Base-by-base conservation (phyloP, 768 basidiomycete genomes). In the Bullera alba region DNA sequence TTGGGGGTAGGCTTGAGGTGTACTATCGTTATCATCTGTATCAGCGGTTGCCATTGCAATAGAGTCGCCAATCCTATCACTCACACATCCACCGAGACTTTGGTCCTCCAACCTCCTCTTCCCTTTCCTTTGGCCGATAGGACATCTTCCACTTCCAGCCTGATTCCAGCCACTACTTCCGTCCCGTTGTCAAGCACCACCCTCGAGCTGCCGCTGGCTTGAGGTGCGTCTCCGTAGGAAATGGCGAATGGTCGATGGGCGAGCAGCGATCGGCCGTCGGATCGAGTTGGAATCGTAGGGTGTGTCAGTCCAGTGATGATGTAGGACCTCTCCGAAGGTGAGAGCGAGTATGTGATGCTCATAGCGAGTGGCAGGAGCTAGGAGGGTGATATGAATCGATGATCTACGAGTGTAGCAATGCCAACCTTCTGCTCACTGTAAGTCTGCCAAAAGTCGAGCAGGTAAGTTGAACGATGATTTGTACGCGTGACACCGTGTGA, bases 71-170 rank as follows among this genome's bases (percentile, higher is more conserved):
- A 2, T 44, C 17, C 16, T 22, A 14, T 17, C 39, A 56, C 70
- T 59, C 47, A 72, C 70, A 72, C 63, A 53, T 72, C 71, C 30
- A 72, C 71, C 25, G 70, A 69, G 16, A 72, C 65, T 26, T 47
- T 58, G 16, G 57, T 53, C 44, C 63, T 56, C 63, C 69, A 70
- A 15, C 57, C 54, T 22, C 61, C 60, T 7, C 41, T 53, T 28
- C 19, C 48, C 42, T 53, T 56, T 29, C 45, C 48, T 32, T 17
- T 43, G 7, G 12, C 42, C 14, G 35, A 47, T 5, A 27, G 47
- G 14, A 55, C 53, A 54, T 70, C 67, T 2, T 54, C 62, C 3
- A 72, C 71, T 48, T 72, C 71, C 38, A 72, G 46, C 48, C 65
- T 56, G 36, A 72, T 61, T 5, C 71, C 71, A 1, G 65, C 71